Conservation (phyloP, 768 basidiomycete species). For the Pholiota microspora region DNA sequence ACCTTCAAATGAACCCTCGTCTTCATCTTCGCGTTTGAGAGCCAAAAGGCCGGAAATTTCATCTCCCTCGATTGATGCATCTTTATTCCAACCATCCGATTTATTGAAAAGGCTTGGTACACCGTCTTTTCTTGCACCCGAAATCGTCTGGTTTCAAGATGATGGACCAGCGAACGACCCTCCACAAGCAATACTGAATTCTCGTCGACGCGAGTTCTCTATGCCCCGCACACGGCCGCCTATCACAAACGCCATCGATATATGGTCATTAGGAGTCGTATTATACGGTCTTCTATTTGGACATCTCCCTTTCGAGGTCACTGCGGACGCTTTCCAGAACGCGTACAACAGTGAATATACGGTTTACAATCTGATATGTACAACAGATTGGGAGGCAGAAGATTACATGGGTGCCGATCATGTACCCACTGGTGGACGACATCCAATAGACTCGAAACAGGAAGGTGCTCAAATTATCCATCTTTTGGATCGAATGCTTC, state of each 20-base stretch:
- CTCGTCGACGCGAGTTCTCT: conserved; percentile 4
- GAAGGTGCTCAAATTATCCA: conserved; percentile 31
- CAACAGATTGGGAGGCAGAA: conserved; percentile 36
- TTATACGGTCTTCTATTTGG: conserved; percentile 47
- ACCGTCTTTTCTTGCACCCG: conserved; percentile 43
- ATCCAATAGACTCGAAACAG: conserved; percentile 24
- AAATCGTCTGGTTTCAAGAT: conserved; percentile 41
- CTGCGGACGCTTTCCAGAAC: conserved; percentile 32
- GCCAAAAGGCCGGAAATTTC: conserved; percentile 13
- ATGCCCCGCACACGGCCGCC: conserved; percentile 31
- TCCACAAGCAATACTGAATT: conserved; percentile 20
- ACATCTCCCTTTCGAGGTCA: conserved; percentile 38
- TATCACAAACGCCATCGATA: conserved; percentile 44
- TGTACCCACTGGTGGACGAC: conserved; percentile 32
- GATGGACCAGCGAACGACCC: conserved; percentile 19
- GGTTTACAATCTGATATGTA: conserved; percentile 40
- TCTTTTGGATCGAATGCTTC: conserved; percentile 37
- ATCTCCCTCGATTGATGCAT: conserved; percentile 22
- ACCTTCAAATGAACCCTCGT: background rate
- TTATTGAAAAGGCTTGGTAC: conserved; percentile 40
- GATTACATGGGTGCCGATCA: conserved; percentile 37
- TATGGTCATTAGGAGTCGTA: conserved; percentile 48
- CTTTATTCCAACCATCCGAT: conserved; percentile 36
- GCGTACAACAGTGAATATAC: conserved; percentile 35
- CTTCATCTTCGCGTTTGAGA: conserved; percentile 8